phyloP scores from a whole-genome alignment of 345 rosid genomes.

The Salix koriyanagi region DNA sequence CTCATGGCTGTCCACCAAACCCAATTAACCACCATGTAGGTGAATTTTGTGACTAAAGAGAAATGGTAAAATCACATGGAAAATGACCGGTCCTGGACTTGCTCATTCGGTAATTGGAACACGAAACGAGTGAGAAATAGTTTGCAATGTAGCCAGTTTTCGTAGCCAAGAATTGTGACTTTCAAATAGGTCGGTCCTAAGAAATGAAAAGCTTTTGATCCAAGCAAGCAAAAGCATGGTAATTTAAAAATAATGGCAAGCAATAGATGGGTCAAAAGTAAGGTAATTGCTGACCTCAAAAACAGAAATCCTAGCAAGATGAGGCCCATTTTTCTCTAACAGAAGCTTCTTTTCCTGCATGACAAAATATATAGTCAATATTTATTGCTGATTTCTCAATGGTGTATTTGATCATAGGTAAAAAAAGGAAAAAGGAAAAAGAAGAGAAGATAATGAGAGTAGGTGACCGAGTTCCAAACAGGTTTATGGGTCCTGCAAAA shows the following conservation, averaged over 20 bases:
- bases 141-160: not conserved
- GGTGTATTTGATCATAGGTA: not conserved
- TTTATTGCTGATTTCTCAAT: not conserved
- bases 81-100: not conserved
- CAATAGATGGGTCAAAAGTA: not conserved
- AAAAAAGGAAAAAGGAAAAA: not conserved
- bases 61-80: not conserved
- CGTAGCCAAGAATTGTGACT: not conserved
- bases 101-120: too few relatives aligned
- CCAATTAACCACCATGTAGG: not conserved
- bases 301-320: constrained; percentile 73
- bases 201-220: not conserved
- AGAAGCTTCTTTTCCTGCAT: constrained; percentile 87
- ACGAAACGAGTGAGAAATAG: too few relatives aligned
- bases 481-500: constrained; percentile 78
- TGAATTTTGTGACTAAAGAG: not conserved
- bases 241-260: not conserved
- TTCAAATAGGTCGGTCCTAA: not conserved
- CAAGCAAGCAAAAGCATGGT: not conserved
- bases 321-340: constrained; percentile 79
- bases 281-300: constrained; percentile 56
- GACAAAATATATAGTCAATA: constrained; percentile 14
- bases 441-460: not conserved
- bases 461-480: constrained; percentile 82
- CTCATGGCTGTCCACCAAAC: not conserved